Evolutionary conservation across 1,139 yeast species (phyloP).

Genomic region (Magnusiomyces sp.): DNA sequence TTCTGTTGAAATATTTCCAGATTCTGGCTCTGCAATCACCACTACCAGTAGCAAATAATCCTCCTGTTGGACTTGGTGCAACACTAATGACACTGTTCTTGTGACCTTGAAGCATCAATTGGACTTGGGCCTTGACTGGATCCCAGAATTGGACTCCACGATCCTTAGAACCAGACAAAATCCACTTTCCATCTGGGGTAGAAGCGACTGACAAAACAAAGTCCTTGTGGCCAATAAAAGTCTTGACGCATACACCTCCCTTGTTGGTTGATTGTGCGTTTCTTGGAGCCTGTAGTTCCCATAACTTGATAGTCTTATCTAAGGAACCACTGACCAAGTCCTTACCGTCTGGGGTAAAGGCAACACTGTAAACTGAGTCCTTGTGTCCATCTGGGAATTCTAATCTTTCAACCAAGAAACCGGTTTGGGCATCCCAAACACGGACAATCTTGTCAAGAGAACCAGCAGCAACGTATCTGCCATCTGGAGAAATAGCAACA

Average conservation of each 20-base stretch:
- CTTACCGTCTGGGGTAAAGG: conserved; percentile 84
- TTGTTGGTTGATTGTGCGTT: conserved; percentile 34
- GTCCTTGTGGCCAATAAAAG: conserved; percentile 94
- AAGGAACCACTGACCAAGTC: conserved; percentile 92
- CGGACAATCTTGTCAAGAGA: conserved; percentile 91
- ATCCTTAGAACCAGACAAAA: conserved; percentile 91
- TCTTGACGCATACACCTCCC: conserved; percentile 66
- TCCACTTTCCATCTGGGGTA: conserved; percentile 88
- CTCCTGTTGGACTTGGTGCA: conserved; percentile 74
- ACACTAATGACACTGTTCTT: conserved; percentile 93
- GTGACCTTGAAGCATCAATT: conserved; percentile 94
- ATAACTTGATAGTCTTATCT: conserved; percentile 91
- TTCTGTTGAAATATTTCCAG: conserved; percentile 84
- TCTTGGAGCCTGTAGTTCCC: conserved; percentile 65
- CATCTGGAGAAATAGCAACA: conserved; percentile 76
- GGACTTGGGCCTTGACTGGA: conserved; percentile 82
- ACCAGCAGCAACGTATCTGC: conserved; percentile 91
- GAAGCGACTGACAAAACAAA: conserved; percentile 91
- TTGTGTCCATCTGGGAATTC: conserved; percentile 95
- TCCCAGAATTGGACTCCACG: conserved; percentile 98
- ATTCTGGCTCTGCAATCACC: conserved; percentile 97
- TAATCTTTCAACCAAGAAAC: conserved; percentile 75
- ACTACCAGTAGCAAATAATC: conserved; percentile 91
- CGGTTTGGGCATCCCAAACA: conserved; percentile 95
- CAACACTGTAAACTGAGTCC: conserved; percentile 93